phyloP scores from a whole-genome alignment of 139 green algal species.

The Volvox reticuliferus region DNA sequence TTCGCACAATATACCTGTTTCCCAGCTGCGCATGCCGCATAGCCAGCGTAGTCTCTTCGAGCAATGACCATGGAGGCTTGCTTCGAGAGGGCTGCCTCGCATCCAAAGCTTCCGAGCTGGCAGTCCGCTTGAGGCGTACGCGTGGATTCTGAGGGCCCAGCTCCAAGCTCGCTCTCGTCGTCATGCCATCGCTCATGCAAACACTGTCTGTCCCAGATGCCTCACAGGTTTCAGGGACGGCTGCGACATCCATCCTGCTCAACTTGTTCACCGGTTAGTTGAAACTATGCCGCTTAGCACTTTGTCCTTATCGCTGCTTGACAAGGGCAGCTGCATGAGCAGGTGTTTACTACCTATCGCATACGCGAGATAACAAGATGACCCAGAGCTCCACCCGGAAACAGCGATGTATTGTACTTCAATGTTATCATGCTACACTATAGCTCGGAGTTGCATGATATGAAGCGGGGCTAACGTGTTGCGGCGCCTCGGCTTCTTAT shows the following conservation, averaged over 20 bases:
- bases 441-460: no score
- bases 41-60: not conserved
- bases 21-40: constrained; percentile 13
- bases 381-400: no score
- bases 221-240: not conserved
- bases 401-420: no score
- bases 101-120: constrained; percentile 9
- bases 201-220: not conserved
- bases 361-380: no score
- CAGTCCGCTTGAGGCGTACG: not conserved
- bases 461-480: no score
- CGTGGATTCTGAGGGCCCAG: not conserved
- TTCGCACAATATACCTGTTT: constrained; percentile 4
- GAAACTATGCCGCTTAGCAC: no score
- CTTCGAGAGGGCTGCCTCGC: not conserved
- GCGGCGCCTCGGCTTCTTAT: no score
- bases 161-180: not conserved
- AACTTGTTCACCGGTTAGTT: no score
- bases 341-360: no score
- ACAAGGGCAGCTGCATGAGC: no score
- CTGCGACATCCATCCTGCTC: not conserved
- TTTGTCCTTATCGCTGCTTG: no score
- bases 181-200: not conserved
- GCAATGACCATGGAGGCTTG: not conserved
- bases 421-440: no score